Evolutionary conservation across 441 rosid species (phyloP).

Genomic region (Adansonia rubrostipa): DNA sequence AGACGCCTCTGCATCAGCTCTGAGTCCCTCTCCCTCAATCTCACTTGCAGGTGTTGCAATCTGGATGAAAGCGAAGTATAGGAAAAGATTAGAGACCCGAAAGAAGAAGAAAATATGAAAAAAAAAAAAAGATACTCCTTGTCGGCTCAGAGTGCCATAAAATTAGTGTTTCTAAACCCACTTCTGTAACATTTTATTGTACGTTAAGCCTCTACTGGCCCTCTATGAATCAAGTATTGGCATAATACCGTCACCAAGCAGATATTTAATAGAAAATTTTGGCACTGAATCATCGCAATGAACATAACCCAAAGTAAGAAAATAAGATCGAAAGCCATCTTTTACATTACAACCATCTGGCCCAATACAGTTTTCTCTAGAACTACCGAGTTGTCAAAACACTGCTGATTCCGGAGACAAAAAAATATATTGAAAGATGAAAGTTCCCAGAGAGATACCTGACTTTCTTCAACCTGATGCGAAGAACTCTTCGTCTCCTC

Average conservation of each 20-base stretch:
- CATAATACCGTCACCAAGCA: background rate
- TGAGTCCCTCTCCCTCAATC: conserved; percentile 65
- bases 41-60: conserved; percentile 64
- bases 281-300: background rate
- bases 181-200: background rate
- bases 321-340: background rate
- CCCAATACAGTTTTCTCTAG: background rate
- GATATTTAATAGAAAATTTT: background rate
- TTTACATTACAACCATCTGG: background rate
- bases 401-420: background rate
- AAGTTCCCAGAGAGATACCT: conserved; percentile 42
- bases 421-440: background rate
- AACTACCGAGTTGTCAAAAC: background rate
- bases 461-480: conserved; percentile 69
- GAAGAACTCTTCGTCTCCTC: conserved; percentile 68
- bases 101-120: background rate
- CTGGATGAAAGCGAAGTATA: conserved; percentile 30
- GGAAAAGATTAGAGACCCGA: background rate
- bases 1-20: conserved; percentile 59
- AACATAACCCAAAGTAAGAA: background rate
- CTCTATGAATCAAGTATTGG: background rate
- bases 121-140: background rate
- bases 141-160: background rate
- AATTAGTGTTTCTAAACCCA: background rate
- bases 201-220: background rate